A percentile compares a stretch with the other conserved stretches of the same genome.
Evolutionary conservation across 176 grass and related monocot species (phyloP).

Genomic region (Phyllostachys edulis): DNA sequence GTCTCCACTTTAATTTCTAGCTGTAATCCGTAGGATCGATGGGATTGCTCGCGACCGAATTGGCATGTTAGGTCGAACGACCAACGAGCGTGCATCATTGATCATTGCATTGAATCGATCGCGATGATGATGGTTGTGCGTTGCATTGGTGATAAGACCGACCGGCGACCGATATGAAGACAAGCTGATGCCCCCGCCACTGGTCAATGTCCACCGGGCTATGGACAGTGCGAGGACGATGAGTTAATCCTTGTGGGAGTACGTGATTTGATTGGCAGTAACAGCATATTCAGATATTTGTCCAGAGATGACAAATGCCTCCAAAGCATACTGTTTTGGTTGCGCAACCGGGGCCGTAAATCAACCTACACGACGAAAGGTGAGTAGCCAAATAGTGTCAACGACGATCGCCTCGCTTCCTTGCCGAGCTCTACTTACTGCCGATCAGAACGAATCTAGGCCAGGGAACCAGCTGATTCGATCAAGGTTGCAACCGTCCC

Average conservation of each 20-base stretch:
- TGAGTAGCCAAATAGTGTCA: background rate
- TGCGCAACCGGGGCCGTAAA: background rate
- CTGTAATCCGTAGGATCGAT: no score
- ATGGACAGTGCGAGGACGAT: background rate
- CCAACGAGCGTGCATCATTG: background rate
- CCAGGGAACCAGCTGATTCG: background rate
- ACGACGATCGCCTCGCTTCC: background rate
- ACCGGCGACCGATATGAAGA: slow-evolving; percentile 7
- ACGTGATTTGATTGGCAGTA: background rate
- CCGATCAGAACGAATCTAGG: background rate
- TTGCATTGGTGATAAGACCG: slow-evolving; percentile 23
- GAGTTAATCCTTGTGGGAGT: background rate
- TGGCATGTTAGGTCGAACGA: background rate
- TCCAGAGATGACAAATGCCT: background rate
- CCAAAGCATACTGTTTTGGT: background rate
- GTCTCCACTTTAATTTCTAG: no score
- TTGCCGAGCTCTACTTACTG: background rate
- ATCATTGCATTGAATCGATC: background rate
- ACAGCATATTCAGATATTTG: background rate
- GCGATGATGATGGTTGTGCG: background rate
- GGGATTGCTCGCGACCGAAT: no score
- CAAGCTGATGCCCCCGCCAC: background rate
- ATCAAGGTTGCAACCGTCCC: background rate
- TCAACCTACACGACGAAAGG: background rate
- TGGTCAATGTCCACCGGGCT: slow-evolving; percentile 28